A percentile compares a stretch with the other conserved stretches of the same genome.
phyloP scores from a whole-genome alignment of 108 stramenopile genomes.

The Aurantiochytrium sp. region DNA sequence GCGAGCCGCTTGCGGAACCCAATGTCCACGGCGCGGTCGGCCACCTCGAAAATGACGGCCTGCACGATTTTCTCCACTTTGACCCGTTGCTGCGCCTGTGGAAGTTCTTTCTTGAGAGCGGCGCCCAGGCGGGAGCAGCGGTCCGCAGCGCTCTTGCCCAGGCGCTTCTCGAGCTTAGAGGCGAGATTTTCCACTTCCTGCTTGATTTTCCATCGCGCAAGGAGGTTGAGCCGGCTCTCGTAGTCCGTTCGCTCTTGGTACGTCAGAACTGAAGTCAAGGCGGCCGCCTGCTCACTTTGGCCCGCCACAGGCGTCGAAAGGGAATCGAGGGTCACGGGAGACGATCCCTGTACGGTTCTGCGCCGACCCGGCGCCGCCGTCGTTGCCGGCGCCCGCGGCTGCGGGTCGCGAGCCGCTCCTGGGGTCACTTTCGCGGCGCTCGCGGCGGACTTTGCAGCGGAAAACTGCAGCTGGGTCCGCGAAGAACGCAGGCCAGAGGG shows the following conservation, averaged over 20 bases:
- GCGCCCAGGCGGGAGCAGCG: not conserved
- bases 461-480: not conserved
- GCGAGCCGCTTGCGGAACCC: not conserved
- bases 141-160: not conserved
- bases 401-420: no score
- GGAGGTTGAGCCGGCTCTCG: not conserved
- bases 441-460: no score
- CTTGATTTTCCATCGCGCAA: not conserved
- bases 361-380: no score
- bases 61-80: not conserved
- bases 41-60: not conserved
- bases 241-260: no score
- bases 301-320: no score
- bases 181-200: not conserved
- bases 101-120: not conserved
- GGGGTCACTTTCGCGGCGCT: no score
- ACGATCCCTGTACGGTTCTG: no score
- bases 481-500: no score
- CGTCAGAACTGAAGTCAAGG: no score
- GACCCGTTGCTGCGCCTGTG: not conserved
- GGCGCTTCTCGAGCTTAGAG: not conserved
- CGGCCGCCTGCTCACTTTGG: no score
- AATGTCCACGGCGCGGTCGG: not conserved
- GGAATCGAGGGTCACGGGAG: no score
- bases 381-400: no score